These are phyloP conservation scores for Fraxinus angustifolia DNA, from an alignment of 305 asterid genomes.

Conservation along the genomic window DNA sequence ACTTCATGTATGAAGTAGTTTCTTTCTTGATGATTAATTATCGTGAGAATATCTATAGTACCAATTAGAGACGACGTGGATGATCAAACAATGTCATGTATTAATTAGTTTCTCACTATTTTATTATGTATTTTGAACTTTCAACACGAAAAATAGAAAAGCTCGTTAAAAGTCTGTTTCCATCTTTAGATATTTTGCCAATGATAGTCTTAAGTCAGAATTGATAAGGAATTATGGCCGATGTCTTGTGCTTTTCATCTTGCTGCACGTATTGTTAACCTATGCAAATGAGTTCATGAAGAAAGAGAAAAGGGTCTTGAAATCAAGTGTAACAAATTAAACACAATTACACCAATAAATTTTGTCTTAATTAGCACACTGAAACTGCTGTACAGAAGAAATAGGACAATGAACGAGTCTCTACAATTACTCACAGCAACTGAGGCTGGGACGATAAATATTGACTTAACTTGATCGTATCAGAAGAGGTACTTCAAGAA, in stretches of 20 bases:
- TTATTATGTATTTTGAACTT: background rate
- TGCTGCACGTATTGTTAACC: background rate
- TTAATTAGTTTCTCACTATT: background rate
- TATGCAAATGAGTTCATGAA: background rate
- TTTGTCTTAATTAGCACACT: background rate
- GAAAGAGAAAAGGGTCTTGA: background rate
- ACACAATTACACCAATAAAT: background rate
- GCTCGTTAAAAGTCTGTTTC: background rate
- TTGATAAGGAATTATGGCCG: background rate
- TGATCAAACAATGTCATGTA: background rate
- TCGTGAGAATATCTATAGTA: background rate
- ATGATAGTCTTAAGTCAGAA: background rate
- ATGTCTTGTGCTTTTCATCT: background rate
- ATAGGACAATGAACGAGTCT: background rate
- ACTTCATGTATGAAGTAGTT: background rate
- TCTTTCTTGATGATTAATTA: background rate
- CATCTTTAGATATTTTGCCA: background rate
- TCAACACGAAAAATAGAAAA: background rate
- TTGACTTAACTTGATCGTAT: background rate
- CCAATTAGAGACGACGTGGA: background rate
- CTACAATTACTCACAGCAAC: background rate
- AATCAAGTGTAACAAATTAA: background rate
- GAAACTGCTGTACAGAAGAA: background rate
- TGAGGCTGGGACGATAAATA: background rate
- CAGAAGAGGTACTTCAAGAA: background rate